Evolutionary conservation across 176 grass and related monocot species (phyloP), one percentile per base, ranked within the genome.

Genomic region (Ananas comosus): DNA sequence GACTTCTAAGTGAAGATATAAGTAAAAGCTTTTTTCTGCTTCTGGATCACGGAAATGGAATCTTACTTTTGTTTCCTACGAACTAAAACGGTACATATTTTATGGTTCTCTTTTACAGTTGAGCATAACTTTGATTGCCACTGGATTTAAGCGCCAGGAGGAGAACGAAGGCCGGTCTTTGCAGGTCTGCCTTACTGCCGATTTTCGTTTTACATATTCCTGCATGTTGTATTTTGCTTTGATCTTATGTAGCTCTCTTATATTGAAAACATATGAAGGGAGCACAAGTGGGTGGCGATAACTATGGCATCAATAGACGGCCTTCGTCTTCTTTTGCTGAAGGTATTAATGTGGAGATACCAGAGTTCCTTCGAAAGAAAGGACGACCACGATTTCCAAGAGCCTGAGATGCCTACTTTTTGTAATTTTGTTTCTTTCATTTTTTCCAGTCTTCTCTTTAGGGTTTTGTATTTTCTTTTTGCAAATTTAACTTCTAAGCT

Each of bases 91-190:
- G 33, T 42, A 42, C 33, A 42, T 42, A 42, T 42, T 42, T 42
- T 42, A 42, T 7, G 33, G 33, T 42, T 42, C 33, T 42, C 33
- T 42, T 42, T 7, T 83, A 50, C 67, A 96, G 92, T 81, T 91
- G 33, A 96, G 85, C 88, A 96, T 96, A 80, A 91, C 86, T 3
- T 74, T 96, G 49, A 91, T 96, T 67, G 92, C 92, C 50, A 91
- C 92, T 76, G 92, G 92, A 21, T 96, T 96, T 61, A 96, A 86
- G 73, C 81, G 85, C 17, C 88, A 89, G 64, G 92, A 91, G 23
- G 92, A 96, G 72, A 50, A 64, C 27, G 88, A 91, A 76, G 68
- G 65, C 61, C 82, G 25, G n/a, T 49, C 78, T 56, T 80, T 75
- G 59, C 88, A 88, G 85, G 92, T 96, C 76, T 51, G 17, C 75